Evolutionary conservation across 2,329 filamentous ascomycete genomes (phyloP).

Genomic region (Penicillium occitanis): DNA sequence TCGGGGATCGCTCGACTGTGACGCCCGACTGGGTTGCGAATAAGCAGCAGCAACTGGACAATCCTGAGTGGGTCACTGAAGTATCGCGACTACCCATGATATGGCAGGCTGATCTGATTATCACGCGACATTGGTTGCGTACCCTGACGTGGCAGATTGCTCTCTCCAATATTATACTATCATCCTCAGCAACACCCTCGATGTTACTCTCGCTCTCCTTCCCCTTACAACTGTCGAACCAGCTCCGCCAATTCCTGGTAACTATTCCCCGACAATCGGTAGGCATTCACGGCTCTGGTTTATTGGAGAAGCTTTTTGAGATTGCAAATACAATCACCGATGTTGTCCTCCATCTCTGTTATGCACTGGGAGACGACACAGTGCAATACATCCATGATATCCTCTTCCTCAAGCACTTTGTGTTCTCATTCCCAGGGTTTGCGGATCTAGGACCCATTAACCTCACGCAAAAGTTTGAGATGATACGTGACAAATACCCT

Average conservation of each 20-base stretch:
- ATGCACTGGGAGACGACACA: slow-evolving; percentile 48
- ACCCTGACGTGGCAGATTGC: slow-evolving; percentile 53
- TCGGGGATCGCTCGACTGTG: slow-evolving; percentile 39
- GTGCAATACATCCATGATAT: slow-evolving; percentile 55
- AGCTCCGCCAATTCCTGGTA: slow-evolving; percentile 45
- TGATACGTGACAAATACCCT: slow-evolving; percentile 28
- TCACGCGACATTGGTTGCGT: slow-evolving; percentile 52
- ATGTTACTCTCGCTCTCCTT: slow-evolving; percentile 44
- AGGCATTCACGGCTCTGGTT: slow-evolving; percentile 56
- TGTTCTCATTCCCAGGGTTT: slow-evolving; percentile 52
- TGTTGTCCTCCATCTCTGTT: slow-evolving; percentile 55
- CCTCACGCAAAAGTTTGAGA: slow-evolving; percentile 44
- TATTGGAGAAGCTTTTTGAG: slow-evolving; percentile 61
- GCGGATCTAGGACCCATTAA: slow-evolving; percentile 49
- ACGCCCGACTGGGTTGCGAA: slow-evolving; percentile 47
- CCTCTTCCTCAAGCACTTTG: slow-evolving; percentile 52
- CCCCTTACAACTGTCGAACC: slow-evolving; percentile 46
- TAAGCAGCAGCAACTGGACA: slow-evolving; percentile 48
- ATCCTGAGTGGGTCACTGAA: slow-evolving; percentile 39
- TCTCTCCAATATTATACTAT: slow-evolving; percentile 49
- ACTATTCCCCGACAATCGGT: slow-evolving; percentile 49
- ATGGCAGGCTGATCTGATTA: slow-evolving; percentile 52
- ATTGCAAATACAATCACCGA: slow-evolving; percentile 61
- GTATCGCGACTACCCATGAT: slow-evolving; percentile 42
- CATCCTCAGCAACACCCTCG: slow-evolving; percentile 31